Base-by-base conservation (phyloP, 2,329 filamentous ascomycete species). In the Ceratocystis huliohia region DNA sequence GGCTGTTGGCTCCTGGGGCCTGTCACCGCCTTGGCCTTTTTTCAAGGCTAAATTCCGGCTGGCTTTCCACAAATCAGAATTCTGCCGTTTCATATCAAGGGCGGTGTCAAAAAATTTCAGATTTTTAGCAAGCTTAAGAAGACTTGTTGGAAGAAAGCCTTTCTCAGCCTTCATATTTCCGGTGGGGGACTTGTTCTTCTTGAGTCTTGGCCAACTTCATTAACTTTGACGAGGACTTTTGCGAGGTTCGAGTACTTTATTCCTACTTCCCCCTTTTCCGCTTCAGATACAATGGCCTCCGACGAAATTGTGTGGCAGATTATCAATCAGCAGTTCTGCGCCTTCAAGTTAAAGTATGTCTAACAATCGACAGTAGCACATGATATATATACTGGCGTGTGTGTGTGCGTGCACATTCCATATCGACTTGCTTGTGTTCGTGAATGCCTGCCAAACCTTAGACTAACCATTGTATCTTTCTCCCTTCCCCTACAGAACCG, bases 301-400 rank as follows among this genome's bases (percentile, higher is more conserved):
- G 93, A 97, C 81, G 93, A 97, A 78, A 95, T 97, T 70, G 88
- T 97, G 70, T 99, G 94, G 94, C 87, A 92, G 75, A 89, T 96
- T 67, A 96, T 96, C 71, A 95, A 96, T 77, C 89, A 94, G 77
- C 89, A 93, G 74, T 95, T 94, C 75, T 97, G 94, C 80, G 87
- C 88, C 64, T 97, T 92, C 81, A 96, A 96, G 75, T 81, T 97
- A 71, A 96, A 96, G 85, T 91, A 78, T 71, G 84, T 72, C 28
- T 17, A 33, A 7, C 25, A 53, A 13, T 5, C 45, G 10, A 5
- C 41, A 37, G 20, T 7, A 56, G 20, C 46, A 65, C 22, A 45
- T 41, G 37, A 15, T 41, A 15, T 17, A 15, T 30, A 5, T 33
- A 30, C 7, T 15, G 7, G 28, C 1, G 17, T 57, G 13, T 57